Conservation (phyloP, 345 rosid genomes). For the Zanthoxylum bungeanum region DNA sequence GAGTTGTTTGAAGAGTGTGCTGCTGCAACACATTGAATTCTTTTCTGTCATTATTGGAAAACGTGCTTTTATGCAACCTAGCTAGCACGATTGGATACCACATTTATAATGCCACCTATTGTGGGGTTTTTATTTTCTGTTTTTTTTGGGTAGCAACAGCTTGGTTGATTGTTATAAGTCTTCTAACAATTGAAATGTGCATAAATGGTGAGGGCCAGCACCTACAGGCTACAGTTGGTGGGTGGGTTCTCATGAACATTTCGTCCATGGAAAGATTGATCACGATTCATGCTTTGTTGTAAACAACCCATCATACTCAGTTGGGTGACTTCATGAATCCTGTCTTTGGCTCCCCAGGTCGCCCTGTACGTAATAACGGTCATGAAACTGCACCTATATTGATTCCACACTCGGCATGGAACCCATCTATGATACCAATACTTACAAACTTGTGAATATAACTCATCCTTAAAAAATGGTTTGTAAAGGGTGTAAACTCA, state of each 20-base stretch:
- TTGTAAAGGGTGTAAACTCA: too few species aligned
- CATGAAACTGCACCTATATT: too few species aligned
- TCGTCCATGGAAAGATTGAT: not conserved
- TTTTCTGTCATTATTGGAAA: slow-evolving; percentile 6
- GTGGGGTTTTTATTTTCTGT: not conserved
- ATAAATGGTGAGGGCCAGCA: not conserved
- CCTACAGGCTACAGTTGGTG: not conserved
- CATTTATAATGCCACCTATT: slow-evolving; percentile 5
- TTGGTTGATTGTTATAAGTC: not conserved
- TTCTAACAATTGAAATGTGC: not conserved
- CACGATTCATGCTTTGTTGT: not conserved
- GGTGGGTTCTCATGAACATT: not conserved
- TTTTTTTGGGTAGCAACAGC: not conserved
- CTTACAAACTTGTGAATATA: too few species aligned
- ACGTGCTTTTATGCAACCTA: not conserved
- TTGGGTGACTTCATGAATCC: too few species aligned
- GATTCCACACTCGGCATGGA: too few species aligned
- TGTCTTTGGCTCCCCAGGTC: too few species aligned
- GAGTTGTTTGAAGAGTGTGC: slow-evolving; percentile 13
- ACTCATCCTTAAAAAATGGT: too few species aligned
- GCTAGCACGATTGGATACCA: slow-evolving; percentile 12
- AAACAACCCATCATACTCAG: too few species aligned
- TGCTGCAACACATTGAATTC: slow-evolving; percentile 11
- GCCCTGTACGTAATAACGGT: too few species aligned
- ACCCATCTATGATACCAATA: too few species aligned